A percentile compares a stretch with the other conserved stretches of the same genome.
Conservation (phyloP, 768 basidiomycete genomes). For the Tubosaeta brunneosetosa region DNA sequence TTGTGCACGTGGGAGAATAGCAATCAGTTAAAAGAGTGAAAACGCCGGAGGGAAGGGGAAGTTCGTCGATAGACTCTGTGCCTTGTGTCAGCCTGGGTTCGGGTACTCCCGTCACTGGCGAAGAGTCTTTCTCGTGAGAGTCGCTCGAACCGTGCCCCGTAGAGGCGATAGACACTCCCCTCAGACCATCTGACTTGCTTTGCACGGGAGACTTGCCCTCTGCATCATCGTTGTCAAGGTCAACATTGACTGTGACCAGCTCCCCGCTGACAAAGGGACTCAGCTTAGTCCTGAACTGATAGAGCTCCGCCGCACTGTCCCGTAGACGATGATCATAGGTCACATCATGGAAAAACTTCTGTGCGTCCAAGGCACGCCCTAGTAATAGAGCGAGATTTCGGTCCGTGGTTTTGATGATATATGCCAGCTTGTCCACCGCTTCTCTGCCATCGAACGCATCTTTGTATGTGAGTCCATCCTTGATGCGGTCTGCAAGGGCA, state of each 20-base stretch:
- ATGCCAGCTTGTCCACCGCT: constrained; percentile 94
- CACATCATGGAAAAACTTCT: constrained; percentile 99
- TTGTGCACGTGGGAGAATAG: constrained; percentile 95
- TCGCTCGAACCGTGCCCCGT: constrained; percentile 33
- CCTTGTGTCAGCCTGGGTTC: constrained; percentile 33
- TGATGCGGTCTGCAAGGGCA: constrained; percentile 69
- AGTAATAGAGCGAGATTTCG: constrained; percentile 90
- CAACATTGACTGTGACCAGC: constrained; percentile 34
- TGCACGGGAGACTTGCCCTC: constrained; percentile 28
- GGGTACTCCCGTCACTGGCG: constrained; percentile 20
- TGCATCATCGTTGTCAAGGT: constrained; percentile 35
- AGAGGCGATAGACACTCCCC: constrained; percentile 24
- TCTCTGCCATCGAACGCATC: constrained; percentile 96
- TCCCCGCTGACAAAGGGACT: constrained; percentile 85
- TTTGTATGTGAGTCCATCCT: constrained; percentile 95
- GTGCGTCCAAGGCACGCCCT: constrained; percentile 93
- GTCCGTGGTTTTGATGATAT: constrained; percentile 98
- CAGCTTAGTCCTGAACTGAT: constrained; percentile 85
- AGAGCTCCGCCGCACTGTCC: constrained; percentile 84
- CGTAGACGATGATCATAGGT: constrained; percentile 96
- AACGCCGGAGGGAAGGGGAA: constrained; percentile 82
- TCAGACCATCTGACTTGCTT: constrained; percentile 12
- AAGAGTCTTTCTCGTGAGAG: constrained; percentile 33
- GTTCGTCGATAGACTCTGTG: constrained; percentile 51
- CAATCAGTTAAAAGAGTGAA: constrained; percentile 97